Conservation (phyloP, 306 rosid genomes). For the Ochetophila trinervis region DNA sequence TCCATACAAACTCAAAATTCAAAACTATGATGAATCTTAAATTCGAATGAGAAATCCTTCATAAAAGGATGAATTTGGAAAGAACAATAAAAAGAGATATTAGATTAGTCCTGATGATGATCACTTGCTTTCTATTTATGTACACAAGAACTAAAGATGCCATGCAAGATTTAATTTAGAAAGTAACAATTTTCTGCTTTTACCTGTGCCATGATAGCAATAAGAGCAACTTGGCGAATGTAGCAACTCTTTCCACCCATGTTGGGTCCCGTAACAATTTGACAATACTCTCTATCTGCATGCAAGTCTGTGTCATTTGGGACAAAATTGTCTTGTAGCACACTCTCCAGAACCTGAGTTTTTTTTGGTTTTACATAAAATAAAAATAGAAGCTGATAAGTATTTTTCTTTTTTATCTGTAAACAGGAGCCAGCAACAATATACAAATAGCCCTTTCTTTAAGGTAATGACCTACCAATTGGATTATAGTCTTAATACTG, state of each 20-base stretch:
- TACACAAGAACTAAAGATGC: neutral
- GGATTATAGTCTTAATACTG: no score
- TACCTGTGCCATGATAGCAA: conserved; percentile 96
- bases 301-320: conserved; percentile 82
- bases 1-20: no score
- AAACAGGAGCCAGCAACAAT: conserved; percentile 26
- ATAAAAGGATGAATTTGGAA: no score
- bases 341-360: conserved; percentile 65
- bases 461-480: no score
- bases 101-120: no score
- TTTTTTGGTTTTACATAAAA: no score
- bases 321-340: conserved; percentile 78
- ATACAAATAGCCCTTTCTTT: neutral
- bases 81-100: no score
- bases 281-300: conserved; percentile 67
- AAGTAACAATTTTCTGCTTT: conserved; percentile 5
- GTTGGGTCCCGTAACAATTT: conserved; percentile 94
- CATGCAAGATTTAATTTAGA: neutral
- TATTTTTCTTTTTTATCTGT: conserved; percentile 20
- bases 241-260: conserved; percentile 99
- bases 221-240: conserved; percentile 93
- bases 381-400: neutral
- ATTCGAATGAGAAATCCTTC: no score
- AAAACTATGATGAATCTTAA: no score
- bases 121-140: no score